Conservation (phyloP, 2,329 filamentous ascomycete species). For the Alternaria dauci region DNA sequence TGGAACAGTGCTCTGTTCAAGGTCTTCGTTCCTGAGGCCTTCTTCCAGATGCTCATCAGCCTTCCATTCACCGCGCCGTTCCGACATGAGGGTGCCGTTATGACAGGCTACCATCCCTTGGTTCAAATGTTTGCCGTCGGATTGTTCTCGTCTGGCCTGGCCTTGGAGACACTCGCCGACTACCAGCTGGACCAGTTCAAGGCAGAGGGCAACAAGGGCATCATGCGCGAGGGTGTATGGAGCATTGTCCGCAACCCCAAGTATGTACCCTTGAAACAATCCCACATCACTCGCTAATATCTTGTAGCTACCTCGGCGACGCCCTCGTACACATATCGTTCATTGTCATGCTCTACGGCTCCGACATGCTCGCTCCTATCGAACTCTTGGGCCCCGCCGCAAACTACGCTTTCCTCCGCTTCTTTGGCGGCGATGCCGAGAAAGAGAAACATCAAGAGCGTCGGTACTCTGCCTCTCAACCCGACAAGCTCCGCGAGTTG, state of each 20-base stretch:
- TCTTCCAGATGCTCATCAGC: slow-evolving; percentile 65
- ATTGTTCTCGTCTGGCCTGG: slow-evolving; percentile 65
- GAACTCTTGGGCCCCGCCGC: slow-evolving; percentile 64
- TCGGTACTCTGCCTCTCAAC: slow-evolving; percentile 61
- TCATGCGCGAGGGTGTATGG: slow-evolving; percentile 67
- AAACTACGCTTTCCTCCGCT: slow-evolving; percentile 67
- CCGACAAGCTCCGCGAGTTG: slow-evolving; percentile 63
- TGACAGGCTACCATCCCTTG: slow-evolving; percentile 50
- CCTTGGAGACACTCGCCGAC: slow-evolving; percentile 66
- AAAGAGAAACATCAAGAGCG: slow-evolving; percentile 63
- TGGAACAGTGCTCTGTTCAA: slow-evolving; percentile 66
- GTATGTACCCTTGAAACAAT: slow-evolving; percentile 52
- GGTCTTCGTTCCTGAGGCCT: slow-evolving; percentile 65
- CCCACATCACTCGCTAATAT: slow-evolving; percentile 3
- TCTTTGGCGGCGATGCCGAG: slow-evolving; percentile 64
- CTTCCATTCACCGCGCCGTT: slow-evolving; percentile 66
- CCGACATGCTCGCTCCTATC: slow-evolving; percentile 63
- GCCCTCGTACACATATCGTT: slow-evolving; percentile 67
- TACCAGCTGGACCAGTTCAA: slow-evolving; percentile 63
- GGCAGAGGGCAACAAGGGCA: slow-evolving; percentile 50
- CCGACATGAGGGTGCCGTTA: slow-evolving; percentile 53
- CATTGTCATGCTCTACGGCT: slow-evolving; percentile 64
- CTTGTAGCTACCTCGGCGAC: slow-evolving; percentile 67
- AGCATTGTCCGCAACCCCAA: slow-evolving; percentile 69
- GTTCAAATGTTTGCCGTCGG: slow-evolving; percentile 59